Percentiles rank a stretch among this genome's conserved stretches.
phyloP scores from a whole-genome alignment of 1,139 yeast species.

The Yamadazyma jaroonii region DNA sequence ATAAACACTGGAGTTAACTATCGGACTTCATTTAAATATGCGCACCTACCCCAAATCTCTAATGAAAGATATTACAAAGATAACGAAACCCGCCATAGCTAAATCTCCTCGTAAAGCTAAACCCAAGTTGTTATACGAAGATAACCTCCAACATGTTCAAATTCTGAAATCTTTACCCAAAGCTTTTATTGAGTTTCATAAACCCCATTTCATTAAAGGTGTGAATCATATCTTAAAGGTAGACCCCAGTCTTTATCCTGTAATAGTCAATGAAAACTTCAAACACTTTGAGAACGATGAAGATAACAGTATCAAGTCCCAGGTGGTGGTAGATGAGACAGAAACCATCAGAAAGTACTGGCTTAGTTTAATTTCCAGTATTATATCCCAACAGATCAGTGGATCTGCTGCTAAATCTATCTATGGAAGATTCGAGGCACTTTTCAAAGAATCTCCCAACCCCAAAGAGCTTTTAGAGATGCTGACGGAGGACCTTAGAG shows the following conservation, averaged over 20 bases:
- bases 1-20: no score
- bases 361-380: conserved; percentile 38
- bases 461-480: conserved; percentile 46
- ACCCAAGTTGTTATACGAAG: conserved; percentile 5
- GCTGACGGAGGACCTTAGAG: conserved; percentile 47
- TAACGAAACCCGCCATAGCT: not conserved
- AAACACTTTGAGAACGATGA: conserved; percentile 20
- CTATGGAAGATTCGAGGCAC: conserved; percentile 39
- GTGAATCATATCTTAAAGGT: conserved; percentile 33
- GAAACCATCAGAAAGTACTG: conserved; percentile 40
- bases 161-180: conserved; percentile 25
- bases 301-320: conserved; percentile 17
- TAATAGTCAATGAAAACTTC: conserved; percentile 30
- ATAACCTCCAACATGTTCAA: conserved; percentile 4
- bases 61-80: not conserved
- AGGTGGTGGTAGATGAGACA: conserved; percentile 9
- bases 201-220: conserved; percentile 42
- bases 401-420: conserved; percentile 80
- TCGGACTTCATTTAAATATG: no score
- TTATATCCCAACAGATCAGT: conserved; percentile 80
- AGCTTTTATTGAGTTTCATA: conserved; percentile 40
- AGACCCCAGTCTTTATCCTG: conserved; percentile 44
- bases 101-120: not conserved
- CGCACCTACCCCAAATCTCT: no score
- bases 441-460: conserved; percentile 46